phyloP scores from a whole-genome alignment of 345 rosid species.

The Combretum micranthum region DNA sequence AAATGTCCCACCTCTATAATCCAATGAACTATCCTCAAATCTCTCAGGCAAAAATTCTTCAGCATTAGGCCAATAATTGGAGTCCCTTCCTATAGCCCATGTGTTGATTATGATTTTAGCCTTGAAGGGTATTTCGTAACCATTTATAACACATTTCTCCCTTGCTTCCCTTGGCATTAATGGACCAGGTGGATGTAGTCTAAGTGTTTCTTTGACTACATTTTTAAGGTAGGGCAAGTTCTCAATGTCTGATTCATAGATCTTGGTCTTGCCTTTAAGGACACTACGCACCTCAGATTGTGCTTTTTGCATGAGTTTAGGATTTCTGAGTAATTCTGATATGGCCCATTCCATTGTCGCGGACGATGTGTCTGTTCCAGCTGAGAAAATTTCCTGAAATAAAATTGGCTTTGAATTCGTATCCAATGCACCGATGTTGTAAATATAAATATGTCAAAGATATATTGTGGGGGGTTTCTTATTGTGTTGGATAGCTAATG shows the following conservation, averaged over 20 bases:
- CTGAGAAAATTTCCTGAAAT: conserved; percentile 15
- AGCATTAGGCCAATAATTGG: conserved; percentile 22
- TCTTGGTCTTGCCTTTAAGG: background rate
- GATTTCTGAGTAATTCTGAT: conserved; percentile 13
- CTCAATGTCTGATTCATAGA: conserved; percentile 9
- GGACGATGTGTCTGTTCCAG: no score
- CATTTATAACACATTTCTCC: conserved; percentile 4
- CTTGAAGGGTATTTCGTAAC: conserved; percentile 16
- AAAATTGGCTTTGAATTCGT: no score
- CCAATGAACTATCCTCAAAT: conserved; percentile 8
- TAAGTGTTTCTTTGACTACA: conserved; percentile 9
- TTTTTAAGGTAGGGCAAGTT: conserved; percentile 10
- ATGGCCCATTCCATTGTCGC: conserved; percentile 14
- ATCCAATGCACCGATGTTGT: no score
- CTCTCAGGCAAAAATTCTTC: conserved; percentile 26
- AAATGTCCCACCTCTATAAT: conserved; percentile 13
- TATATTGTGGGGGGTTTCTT: no score
- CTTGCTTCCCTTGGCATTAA: conserved; percentile 4
- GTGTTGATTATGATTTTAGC: conserved; percentile 23
- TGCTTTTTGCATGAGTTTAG: conserved; percentile 11
- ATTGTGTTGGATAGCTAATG: no score
- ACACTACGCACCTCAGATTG: conserved; percentile 8
- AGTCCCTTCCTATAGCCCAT: conserved; percentile 33
- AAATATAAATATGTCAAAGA: no score
- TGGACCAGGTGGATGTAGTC: conserved; percentile 11